phyloP scores from a whole-genome alignment of 2,329 filamentous ascomycete genomes.

The Beauveria sp. region DNA sequence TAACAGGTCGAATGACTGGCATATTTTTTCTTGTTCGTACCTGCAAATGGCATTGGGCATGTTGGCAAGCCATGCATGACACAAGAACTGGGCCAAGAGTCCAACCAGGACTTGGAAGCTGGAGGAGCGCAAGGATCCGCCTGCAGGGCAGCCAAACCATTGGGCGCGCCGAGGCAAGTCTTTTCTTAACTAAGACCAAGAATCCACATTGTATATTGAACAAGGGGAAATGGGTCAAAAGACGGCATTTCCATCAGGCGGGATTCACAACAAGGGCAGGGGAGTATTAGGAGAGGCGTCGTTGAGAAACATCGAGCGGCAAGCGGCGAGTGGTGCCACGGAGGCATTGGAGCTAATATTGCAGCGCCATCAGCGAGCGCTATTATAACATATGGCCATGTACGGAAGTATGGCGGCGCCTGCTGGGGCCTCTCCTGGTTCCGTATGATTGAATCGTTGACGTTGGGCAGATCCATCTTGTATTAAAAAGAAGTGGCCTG shows the following conservation, averaged over 20 bases:
- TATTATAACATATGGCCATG: not conserved
- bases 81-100: not conserved
- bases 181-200: no score
- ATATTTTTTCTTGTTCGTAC: not conserved
- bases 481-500: no score
- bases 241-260: no score
- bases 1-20: not conserved
- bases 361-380: not conserved
- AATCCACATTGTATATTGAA: not conserved
- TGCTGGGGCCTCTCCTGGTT: not conserved
- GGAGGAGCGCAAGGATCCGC: not conserved
- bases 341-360: not conserved
- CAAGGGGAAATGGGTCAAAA: not conserved
- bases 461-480: no score
- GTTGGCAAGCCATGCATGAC: not conserved
- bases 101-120: not conserved
- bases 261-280: no score
- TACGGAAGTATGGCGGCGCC: not conserved
- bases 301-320: not conserved
- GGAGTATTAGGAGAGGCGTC: not conserved
- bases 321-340: conserved; percentile 1
- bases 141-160: not conserved
- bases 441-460: not conserved
- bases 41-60: not conserved
- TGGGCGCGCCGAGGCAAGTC: not conserved